Percentiles rank a stretch among this genome's conserved stretches.
Conservation (phyloP, 257 asterid genomes). For the Striga asiatica region DNA sequence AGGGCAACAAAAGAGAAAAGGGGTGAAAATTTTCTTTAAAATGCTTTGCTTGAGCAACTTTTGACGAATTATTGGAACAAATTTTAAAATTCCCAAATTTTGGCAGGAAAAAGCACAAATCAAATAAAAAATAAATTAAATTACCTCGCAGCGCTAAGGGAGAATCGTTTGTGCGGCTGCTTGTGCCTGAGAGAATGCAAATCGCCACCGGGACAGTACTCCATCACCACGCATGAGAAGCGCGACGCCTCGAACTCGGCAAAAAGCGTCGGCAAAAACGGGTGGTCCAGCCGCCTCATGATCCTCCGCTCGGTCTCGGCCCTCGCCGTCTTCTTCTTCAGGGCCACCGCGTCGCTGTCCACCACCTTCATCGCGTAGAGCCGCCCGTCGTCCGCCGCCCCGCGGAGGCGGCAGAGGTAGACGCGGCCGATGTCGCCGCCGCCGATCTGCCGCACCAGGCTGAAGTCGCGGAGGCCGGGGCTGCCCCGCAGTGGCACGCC, state of each 20-base stretch:
- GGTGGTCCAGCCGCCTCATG: constrained; percentile 63
- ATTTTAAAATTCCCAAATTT: no score
- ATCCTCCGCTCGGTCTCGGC: constrained; percentile 81
- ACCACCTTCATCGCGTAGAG: constrained; percentile 87
- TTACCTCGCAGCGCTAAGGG: constrained; percentile 67
- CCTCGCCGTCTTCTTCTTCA: constrained; percentile 67
- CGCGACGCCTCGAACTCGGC: constrained; percentile 76
- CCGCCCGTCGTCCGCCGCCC: constrained; percentile 26
- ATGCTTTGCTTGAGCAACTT: no score
- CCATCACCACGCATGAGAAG: constrained; percentile 77
- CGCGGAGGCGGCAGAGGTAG: constrained; percentile 50
- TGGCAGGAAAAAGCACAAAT: constrained; percentile 12
- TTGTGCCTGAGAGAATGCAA: constrained; percentile 67
- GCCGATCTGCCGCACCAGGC: constrained; percentile 69
- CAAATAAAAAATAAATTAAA: background rate
- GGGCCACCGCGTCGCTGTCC: constrained; percentile 52
- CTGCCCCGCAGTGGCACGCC: constrained; percentile 26
- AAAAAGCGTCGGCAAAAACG: constrained; percentile 64
- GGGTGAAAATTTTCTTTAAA: no score
- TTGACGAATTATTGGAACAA: no score
- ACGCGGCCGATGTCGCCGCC: constrained; percentile 84
- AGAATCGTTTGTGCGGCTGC: constrained; percentile 66
- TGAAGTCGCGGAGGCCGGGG: constrained; percentile 51
- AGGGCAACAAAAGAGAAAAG: background rate
- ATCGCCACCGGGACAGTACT: constrained; percentile 76